Evolutionary conservation across 495 filamentous ascomycete species (phyloP).

Genomic region (Melanomma pulvis-pyrius): DNA sequence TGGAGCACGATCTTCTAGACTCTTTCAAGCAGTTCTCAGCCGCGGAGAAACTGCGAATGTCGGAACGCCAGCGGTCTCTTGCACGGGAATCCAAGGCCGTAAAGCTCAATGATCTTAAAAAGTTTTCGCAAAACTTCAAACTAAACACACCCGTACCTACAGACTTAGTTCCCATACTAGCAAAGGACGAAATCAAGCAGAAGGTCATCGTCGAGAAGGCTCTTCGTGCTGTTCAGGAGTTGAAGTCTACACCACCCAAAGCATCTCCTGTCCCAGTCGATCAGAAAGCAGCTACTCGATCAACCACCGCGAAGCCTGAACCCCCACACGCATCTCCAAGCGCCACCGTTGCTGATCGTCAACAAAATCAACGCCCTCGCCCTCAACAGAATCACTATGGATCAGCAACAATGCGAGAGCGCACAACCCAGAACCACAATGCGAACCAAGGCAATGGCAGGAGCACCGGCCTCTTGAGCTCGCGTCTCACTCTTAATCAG

Average conservation of each 20-base stretch:
- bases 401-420: slow-evolving; percentile 32
- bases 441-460: slow-evolving; percentile 43
- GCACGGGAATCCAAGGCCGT: slow-evolving; percentile 75
- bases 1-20: slow-evolving; percentile 75
- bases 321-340: slow-evolving; percentile 22
- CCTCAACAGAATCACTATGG: slow-evolving; percentile 26
- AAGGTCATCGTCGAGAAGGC: slow-evolving; percentile 88
- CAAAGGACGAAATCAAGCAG: slow-evolving; percentile 92
- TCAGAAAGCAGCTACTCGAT: slow-evolving; percentile 36
- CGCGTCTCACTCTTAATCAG: slow-evolving; percentile 59
- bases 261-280: slow-evolving; percentile 38
- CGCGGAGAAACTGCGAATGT: slow-evolving; percentile 70
- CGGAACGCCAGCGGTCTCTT: slow-evolving; percentile 70
- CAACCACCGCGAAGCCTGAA: slow-evolving; percentile 30
- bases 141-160: slow-evolving; percentile 85
- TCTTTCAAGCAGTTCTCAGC: slow-evolving; percentile 83
- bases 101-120: slow-evolving; percentile 91
- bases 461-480: slow-evolving; percentile 47
- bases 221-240: slow-evolving; percentile 46
- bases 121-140: slow-evolving; percentile 92
- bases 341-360: slow-evolving; percentile 45
- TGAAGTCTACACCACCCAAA: slow-evolving; percentile 58
- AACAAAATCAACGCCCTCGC: slow-evolving; percentile 54
- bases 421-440: slow-evolving; percentile 45
- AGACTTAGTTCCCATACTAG: slow-evolving; percentile 91